phyloP scores from a whole-genome alignment of 176 grass and related monocot species.

The Eleusine coracana region DNA sequence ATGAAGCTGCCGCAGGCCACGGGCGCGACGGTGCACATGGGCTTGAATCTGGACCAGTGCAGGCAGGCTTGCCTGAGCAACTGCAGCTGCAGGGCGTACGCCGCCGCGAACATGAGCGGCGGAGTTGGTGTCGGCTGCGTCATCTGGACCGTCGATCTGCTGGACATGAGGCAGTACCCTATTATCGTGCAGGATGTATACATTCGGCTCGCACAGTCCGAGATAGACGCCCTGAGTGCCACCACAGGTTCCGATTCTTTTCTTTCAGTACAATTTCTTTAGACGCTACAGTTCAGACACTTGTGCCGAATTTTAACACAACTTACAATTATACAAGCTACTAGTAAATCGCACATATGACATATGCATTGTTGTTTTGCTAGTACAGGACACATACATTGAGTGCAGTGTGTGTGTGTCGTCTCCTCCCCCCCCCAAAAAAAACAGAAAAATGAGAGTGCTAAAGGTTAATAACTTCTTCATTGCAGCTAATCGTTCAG shows the following conservation, averaged over 20 bases:
- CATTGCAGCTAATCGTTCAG: too few species aligned
- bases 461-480: too few species aligned
- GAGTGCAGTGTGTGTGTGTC: too few species aligned
- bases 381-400: too few species aligned
- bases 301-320: too few species aligned
- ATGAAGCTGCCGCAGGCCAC: constrained; percentile 61
- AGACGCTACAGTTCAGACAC: too few species aligned
- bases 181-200: constrained; percentile 44
- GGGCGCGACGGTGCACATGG: constrained; percentile 45
- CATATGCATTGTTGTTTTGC: too few species aligned
- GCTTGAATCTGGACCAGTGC: constrained; percentile 46
- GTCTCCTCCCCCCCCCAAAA: too few species aligned
- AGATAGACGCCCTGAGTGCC: constrained; percentile 40
- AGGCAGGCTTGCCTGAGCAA: constrained; percentile 37
- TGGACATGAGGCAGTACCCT: constrained; percentile 48
- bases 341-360: too few species aligned
- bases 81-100: constrained; percentile 62
- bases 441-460: too few species aligned
- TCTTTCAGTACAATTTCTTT: too few species aligned
- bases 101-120: constrained; percentile 39
- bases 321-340: too few species aligned
- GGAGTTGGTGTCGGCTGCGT: constrained; percentile 36
- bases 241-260: constrained; percentile 24
- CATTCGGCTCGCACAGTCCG: constrained; percentile 57
- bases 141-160: constrained; percentile 55